Evolutionary conservation across 1,284 basidiomycete genomes (phyloP).

Genomic region (Rhodofomes roseus): DNA sequence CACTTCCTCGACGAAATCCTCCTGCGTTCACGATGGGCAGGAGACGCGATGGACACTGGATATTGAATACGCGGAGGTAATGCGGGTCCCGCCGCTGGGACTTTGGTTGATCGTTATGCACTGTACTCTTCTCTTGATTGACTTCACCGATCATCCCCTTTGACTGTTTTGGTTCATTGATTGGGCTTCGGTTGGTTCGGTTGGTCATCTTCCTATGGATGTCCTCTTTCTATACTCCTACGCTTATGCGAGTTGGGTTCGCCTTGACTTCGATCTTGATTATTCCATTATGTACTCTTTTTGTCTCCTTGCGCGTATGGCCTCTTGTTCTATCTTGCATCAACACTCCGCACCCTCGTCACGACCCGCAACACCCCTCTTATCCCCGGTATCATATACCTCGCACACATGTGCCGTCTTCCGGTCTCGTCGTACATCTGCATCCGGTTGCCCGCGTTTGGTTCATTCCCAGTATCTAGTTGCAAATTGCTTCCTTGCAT

Average conservation of each 20-base stretch:
- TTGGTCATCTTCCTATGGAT: slow-evolving; percentile 1
- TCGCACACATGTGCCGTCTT: neutral
- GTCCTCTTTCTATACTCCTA: neutral
- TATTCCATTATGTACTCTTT: slow-evolving; percentile 6
- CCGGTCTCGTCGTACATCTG: neutral
- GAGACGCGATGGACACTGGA: slow-evolving; percentile 3
- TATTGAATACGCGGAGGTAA: slow-evolving; percentile 2
- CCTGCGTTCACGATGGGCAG: slow-evolving; percentile 3
- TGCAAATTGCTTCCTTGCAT: slow-evolving; percentile 4
- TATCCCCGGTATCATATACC: neutral
- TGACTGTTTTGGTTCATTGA: slow-evolving; percentile 1
- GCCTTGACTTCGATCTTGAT: slow-evolving; percentile 1
- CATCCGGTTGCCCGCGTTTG: neutral
- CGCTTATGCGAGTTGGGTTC: slow-evolving; percentile 3
- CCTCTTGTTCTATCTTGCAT: slow-evolving; percentile 1
- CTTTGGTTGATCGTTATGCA: slow-evolving; percentile 1
- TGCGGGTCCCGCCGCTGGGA: slow-evolving; percentile 1
- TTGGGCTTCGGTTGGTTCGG: slow-evolving; percentile 5
- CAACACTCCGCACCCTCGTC: neutral
- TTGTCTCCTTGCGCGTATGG: neutral
- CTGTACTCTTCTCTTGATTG: slow-evolving; percentile 2
- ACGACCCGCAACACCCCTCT: neutral
- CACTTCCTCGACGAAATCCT: slow-evolving; percentile 67
- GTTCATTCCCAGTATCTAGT: slow-evolving; percentile 2
- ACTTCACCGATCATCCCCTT: neutral